These are phyloP conservation scores for Eucalyptus paniculata DNA, from an alignment of 345 rosid genomes.

Conservation along the genomic window DNA sequence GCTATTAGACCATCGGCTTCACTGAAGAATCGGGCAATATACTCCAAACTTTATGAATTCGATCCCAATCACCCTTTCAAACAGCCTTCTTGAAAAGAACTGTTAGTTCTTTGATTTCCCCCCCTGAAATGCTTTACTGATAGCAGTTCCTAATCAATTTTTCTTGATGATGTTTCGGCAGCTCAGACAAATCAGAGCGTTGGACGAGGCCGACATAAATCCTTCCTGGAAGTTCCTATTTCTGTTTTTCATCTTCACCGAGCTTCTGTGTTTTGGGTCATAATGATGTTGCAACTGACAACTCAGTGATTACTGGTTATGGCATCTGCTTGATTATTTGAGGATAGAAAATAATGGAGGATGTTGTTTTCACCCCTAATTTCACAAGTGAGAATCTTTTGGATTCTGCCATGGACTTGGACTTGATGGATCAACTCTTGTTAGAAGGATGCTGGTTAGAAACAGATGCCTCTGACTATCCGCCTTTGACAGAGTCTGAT, in stretches of 20 bases:
- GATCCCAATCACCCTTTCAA: background rate
- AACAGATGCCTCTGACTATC: conserved; percentile 27
- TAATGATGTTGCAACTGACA: background rate
- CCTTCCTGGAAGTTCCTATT: conserved; percentile 60
- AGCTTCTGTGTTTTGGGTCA: conserved; percentile 38
- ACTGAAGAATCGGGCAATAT: background rate
- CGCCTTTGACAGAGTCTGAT: conserved; percentile 17
- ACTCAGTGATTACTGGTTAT: background rate
- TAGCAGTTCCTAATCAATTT: conserved; percentile 44
- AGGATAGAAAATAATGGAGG: conserved; percentile 31
- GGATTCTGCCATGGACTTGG: conserved; percentile 65
- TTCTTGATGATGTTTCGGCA: conserved; percentile 61
- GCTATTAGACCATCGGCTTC: background rate
- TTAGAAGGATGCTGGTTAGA: conserved; percentile 77
- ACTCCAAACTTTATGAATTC: background rate
- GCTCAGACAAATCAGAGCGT: conserved; percentile 39
- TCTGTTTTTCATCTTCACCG: conserved; percentile 48
- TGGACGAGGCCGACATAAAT: conserved; percentile 25
- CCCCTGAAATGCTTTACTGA: conserved; percentile 60
- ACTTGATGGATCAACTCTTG: conserved; percentile 81
- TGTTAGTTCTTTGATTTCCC: conserved; percentile 19
- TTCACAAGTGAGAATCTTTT: conserved; percentile 27
- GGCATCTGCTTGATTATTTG: background rate
- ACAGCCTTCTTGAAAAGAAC: background rate
- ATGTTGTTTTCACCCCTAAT: conserved; percentile 26